These are phyloP conservation scores for Aschersonia sp. DNA, from an alignment of 2,329 filamentous ascomycete species.

Conservation along the genomic window DNA sequence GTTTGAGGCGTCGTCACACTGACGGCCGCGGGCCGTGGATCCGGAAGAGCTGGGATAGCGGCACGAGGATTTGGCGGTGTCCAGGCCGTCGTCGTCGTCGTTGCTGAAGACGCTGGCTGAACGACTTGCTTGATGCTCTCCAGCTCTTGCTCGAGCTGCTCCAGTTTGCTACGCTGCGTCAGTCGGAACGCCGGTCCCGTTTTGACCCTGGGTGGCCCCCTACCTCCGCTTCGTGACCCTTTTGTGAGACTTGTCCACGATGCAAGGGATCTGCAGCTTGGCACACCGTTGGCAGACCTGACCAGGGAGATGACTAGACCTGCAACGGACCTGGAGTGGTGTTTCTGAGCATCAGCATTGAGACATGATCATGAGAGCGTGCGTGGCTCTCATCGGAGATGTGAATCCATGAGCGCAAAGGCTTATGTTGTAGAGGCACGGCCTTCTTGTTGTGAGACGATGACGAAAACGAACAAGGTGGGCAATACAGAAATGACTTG, in stretches of 20 bases:
- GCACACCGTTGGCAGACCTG: constrained; percentile 29
- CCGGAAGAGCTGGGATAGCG: constrained; percentile 11
- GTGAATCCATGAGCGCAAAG: neutral
- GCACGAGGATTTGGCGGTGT: constrained; percentile 15
- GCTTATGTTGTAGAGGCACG: neutral
- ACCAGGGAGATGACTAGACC: constrained; percentile 20
- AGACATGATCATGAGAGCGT: no score
- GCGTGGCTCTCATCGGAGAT: no score
- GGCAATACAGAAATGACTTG: neutral
- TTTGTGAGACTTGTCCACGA: constrained; percentile 32
- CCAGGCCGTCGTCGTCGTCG: constrained; percentile 8
- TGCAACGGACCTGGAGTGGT: constrained; percentile 25
- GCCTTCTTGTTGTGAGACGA: neutral
- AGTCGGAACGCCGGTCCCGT: neutral
- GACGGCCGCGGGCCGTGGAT: constrained; percentile 5
- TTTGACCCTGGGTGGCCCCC: neutral
- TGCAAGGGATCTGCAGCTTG: constrained; percentile 27
- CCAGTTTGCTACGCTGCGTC: constrained; percentile 29
- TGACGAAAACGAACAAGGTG: no score
- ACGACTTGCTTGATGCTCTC: constrained; percentile 39
- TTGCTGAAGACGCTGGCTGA: constrained; percentile 9
- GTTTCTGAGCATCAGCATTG: neutral
- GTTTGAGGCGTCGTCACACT: constrained; percentile 4
- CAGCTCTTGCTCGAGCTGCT: constrained; percentile 39
- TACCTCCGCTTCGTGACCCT: constrained; percentile 30